Conservation (phyloP, 1,284 basidiomycete species). For the Kwoniella shivajii region DNA sequence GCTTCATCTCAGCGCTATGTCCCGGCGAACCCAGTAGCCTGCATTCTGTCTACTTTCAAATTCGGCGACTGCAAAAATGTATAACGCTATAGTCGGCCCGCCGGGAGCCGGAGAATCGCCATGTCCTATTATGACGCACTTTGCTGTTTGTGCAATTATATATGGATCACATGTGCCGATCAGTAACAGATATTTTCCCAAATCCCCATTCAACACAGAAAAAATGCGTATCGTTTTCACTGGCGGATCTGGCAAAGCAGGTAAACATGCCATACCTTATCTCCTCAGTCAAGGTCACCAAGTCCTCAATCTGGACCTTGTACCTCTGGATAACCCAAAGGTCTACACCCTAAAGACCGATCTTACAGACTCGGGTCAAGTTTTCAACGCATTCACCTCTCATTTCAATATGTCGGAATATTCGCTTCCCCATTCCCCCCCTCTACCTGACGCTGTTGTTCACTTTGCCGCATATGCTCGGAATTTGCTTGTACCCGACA, state of each 20-base stretch:
- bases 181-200: too few species aligned
- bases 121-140: too few species aligned
- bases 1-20: too few species aligned
- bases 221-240: conserved; percentile 42
- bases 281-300: conserved; percentile 39
- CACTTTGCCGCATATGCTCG: conserved; percentile 46
- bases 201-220: too few species aligned
- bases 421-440: conserved; percentile 19
- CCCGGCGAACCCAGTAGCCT: too few species aligned
- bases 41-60: too few species aligned
- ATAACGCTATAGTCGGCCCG: too few species aligned
- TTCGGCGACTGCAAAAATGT: too few species aligned
- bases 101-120: too few species aligned
- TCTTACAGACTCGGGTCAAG: conserved; percentile 42
- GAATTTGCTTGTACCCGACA: conserved; percentile 42
- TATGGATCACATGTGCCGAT: too few species aligned
- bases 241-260: conserved; percentile 47
- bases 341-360: conserved; percentile 47
- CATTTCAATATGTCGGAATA: conserved; percentile 40
- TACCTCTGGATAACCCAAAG: conserved; percentile 35
- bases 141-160: too few species aligned
- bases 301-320: conserved; percentile 46
- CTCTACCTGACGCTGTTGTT: conserved; percentile 34
- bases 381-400: conserved; percentile 43
- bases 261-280: conserved; percentile 43